Base-by-base conservation (phyloP, 352 stramenopile genomes). In the Blastocystis sp. region DNA sequence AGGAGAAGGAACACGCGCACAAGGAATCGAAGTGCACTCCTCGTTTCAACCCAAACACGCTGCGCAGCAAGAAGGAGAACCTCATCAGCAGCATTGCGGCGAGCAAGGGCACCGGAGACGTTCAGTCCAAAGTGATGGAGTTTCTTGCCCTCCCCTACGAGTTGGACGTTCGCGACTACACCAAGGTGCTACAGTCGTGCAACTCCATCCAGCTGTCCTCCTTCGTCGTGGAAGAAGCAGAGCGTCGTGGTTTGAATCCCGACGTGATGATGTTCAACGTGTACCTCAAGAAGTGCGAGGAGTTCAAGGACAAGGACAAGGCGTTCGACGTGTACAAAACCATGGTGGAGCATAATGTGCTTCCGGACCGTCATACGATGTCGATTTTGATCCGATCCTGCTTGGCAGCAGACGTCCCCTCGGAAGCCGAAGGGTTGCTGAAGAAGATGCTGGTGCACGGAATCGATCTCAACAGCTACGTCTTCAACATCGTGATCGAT, bases 401-500 rank as follows among this genome's bases (percentile, higher is more conserved):
- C n/a, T 29, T 89, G 33, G 79, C 63, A 21, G 66, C 41, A 2
- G 79, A 89, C 50, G 29, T 66, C 19, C 79, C 79, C 24, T 80
- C 62, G 2, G 79, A 89, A 59, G 79, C 79, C 2, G 79, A 89
- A 31, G 35, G 37, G 51, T 51, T 89, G 21, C 50, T 89, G 24
- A 77, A 89, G 79, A 55, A 65, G 41, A 80, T 89, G 66, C n/a
- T 89, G 13, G 31, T 59, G 12, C 63, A 77, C 60, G 79, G 79
- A 19, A 89, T 89, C 31, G 79, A 89, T 31, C 41, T 89, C n/a
- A 79, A 89, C 45, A 79, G 63, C 50, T 89, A 89, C 60, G 66
- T 89, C 45, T 89, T 89, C 45, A 89, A 89, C 50, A 62, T 89
- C 21, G 62, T 89, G n/a, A 89, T 89, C 55, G 79, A 89, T 37